phyloP scores from a whole-genome alignment of 2,329 filamentous ascomycete genomes.

The Aspergillus ustus region DNA sequence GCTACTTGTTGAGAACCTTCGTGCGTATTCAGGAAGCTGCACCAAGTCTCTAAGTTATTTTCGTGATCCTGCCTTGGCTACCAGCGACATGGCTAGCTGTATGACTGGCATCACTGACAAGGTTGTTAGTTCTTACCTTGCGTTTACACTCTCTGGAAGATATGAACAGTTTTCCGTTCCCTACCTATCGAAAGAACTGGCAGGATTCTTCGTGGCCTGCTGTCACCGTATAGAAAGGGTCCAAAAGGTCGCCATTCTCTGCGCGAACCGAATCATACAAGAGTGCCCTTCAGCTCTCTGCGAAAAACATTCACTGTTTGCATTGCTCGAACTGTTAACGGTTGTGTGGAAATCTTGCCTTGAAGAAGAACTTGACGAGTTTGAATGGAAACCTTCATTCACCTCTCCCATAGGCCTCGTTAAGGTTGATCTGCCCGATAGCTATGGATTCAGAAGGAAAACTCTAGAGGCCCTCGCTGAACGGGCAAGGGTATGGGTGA shows the following conservation, averaged over 20 bases:
- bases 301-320: conserved; percentile 87
- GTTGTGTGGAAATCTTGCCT: conserved; percentile 96
- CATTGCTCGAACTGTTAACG: conserved; percentile 85
- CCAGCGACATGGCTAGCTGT: conserved; percentile 63
- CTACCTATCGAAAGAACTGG: conserved; percentile 86
- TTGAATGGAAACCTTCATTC: conserved; percentile 82
- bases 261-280: conserved; percentile 82
- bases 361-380: conserved; percentile 92
- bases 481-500: conserved; percentile 80
- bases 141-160: conserved; percentile 71
- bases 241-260: conserved; percentile 81
- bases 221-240: conserved; percentile 93
- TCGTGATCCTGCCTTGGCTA: conserved; percentile 80
- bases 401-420: conserved; percentile 77
- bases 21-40: conserved; percentile 85
- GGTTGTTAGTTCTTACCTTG: conserved; percentile 79
- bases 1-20: conserved; percentile 84
- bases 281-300: conserved; percentile 89
- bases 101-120: conserved; percentile 68
- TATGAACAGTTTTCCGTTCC: conserved; percentile 84
- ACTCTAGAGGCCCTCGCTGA: conserved; percentile 80
- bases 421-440: conserved; percentile 88
- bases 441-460: conserved; percentile 78
- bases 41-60: conserved; percentile 91
- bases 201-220: conserved; percentile 81